Evolutionary conservation across 805 yeast species (phyloP), one percentile per base, ranked within the genome.

Genomic region (Saturnispora zaruensis): DNA sequence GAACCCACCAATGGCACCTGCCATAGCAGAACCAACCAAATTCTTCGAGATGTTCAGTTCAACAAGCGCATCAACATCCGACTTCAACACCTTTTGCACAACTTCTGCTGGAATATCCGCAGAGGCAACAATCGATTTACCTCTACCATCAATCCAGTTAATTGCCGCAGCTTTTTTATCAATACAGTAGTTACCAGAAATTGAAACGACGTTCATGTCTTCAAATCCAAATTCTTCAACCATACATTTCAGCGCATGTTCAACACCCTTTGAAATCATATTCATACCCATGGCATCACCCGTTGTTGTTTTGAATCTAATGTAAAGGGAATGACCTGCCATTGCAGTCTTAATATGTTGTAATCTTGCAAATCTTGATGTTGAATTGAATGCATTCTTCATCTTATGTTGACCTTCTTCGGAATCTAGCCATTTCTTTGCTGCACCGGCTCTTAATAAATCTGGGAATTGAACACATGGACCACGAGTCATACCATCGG

Each of bases 261-360:
- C 99, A 43, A 89, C 96, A 67, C 99, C 99, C 70, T 93, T 93
- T 26, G 98, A 91, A 54, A 93, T 93, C 99, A 93, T 93, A 67
- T 93, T 93, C 99, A 93, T 93, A 56, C 99, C 99, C 99, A 93
- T 93, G 18, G 99, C 99, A 73, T 93, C 99, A 68, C 99, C 99
- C 18, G 99, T 93, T 37, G 96, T 89, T n/a, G 99, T 95, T 66
- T 90, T 81, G 74, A 93, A 93, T 63, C 99, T 81, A 59, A 93
- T 84, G 62, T 79, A 93, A 59, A 93, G 74, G 58, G 85, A 74
- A 45, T 84, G 84, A 28, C 99, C 99, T 16, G 99, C 99, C 66
- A 91, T 73, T 3, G 98, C 95, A 16, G 97, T 88, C 67, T 88
- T 86, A 56, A 91, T 74, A 59, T 85, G 85, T 67, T 87, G 96